Conservation (phyloP, 306 rosid genomes). For the Calophaca sinica region DNA sequence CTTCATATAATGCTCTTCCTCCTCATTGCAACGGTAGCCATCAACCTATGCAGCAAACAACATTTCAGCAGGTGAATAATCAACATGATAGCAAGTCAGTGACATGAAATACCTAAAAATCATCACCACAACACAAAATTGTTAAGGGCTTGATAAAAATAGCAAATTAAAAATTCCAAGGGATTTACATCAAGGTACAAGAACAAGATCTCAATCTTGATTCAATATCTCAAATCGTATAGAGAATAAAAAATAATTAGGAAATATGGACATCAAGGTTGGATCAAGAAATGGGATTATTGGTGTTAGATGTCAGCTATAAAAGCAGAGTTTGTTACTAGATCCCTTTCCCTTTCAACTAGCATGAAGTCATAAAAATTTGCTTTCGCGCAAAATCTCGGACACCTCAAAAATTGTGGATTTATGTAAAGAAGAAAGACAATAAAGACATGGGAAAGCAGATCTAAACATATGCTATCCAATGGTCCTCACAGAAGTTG, state of each 20-base stretch:
- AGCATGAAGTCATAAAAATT: neutral
- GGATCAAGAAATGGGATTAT: neutral
- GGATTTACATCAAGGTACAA: neutral
- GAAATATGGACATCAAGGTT: neutral
- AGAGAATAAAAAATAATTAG: neutral
- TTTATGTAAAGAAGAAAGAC: neutral
- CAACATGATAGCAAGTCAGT: too few species aligned
- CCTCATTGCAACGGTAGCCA: constrained; percentile 72
- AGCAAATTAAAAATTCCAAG: neutral
- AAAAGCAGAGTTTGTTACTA: neutral
- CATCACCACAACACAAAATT: neutral
- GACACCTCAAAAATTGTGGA: neutral
- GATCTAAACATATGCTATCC: neutral
- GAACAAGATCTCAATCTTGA: neutral
- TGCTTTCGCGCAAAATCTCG: neutral
- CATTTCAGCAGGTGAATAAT: neutral
- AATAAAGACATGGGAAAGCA: neutral
- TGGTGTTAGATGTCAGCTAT: neutral
- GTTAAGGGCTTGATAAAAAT: neutral
- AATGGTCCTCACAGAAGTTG: neutral
- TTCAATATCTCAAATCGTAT: too few species aligned
- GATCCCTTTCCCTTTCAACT: neutral
- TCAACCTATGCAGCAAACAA: constrained; percentile 53
- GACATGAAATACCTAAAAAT: too few species aligned
- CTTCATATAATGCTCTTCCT: constrained; percentile 61